Evolutionary conservation across 441 rosid genomes (phyloP).

Genomic region (Manihot esculenta): DNA sequence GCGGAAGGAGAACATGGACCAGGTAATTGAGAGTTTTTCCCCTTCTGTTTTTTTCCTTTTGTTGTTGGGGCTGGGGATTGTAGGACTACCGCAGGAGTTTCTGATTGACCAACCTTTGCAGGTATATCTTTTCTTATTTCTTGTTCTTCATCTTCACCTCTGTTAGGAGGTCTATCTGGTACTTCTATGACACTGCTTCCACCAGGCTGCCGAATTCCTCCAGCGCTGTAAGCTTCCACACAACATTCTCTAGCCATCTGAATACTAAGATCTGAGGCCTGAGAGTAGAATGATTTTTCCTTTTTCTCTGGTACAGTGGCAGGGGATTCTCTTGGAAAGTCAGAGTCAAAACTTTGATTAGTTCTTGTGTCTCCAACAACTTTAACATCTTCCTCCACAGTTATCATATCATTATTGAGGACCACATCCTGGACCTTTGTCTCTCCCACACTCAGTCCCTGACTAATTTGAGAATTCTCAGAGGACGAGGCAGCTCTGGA

Average conservation of each 20-base stretch:
- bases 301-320: slow-evolving; percentile 41
- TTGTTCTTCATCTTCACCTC: slow-evolving; percentile 38
- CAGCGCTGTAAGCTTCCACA: slow-evolving; percentile 45
- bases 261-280: slow-evolving; percentile 69
- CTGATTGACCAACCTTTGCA: slow-evolving; percentile 48
- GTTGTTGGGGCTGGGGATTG: slow-evolving; percentile 44
- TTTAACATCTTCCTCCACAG: slow-evolving; percentile 50
- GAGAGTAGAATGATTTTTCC: slow-evolving; percentile 62
- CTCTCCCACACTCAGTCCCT: slow-evolving; percentile 46
- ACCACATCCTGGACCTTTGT: slow-evolving; percentile 48
- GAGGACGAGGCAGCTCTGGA: slow-evolving; percentile 54
- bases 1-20: slow-evolving; percentile 49
- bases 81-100: slow-evolving; percentile 29
- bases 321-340: slow-evolving; percentile 38
- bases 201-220: slow-evolving; percentile 32
- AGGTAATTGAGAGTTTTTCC: slow-evolving; percentile 52
- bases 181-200: slow-evolving; percentile 27
- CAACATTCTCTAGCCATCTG: slow-evolving; percentile 54
- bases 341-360: slow-evolving; percentile 44
- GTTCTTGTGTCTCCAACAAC: slow-evolving; percentile 54
- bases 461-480: slow-evolving; percentile 41
- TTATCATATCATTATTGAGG: slow-evolving; percentile 41
- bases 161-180: slow-evolving; percentile 34
- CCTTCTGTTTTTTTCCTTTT: slow-evolving; percentile 65
- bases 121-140: slow-evolving; percentile 44